phyloP scores from a whole-genome alignment of 1,139 yeast genomes.

The Suhomyces panamericanus region DNA sequence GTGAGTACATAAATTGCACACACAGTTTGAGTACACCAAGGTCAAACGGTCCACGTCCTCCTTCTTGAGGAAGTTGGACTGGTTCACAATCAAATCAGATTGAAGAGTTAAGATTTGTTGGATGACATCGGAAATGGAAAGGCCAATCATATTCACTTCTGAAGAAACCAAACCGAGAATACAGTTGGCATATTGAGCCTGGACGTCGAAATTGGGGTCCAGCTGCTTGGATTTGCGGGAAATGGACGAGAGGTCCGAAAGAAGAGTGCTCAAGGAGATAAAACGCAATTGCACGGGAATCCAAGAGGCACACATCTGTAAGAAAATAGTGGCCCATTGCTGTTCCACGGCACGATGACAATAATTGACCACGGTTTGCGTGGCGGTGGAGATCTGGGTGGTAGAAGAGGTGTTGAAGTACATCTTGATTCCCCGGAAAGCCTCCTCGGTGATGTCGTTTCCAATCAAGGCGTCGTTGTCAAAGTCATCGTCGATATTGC shows the following conservation, averaged over 20 bases:
- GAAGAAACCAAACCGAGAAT: conserved; percentile 73
- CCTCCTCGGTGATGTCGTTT: conserved; percentile 36
- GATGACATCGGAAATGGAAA: conserved; percentile 82
- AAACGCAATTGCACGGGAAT: conserved; percentile 89
- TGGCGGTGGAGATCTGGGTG: conserved; percentile 49
- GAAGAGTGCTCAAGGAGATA: conserved; percentile 53
- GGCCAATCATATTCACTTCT: conserved; percentile 81
- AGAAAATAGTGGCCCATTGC: conserved; percentile 56
- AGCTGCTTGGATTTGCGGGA: conserved; percentile 22
- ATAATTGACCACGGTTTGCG: conserved; percentile 43
- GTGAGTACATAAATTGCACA: conserved; percentile 67
- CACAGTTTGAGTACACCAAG: conserved; percentile 43
- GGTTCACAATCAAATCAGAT: conserved; percentile 40
- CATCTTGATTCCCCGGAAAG: conserved; percentile 46
- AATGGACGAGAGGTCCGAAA: conserved; percentile 29
- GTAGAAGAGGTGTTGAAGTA: conserved; percentile 53
- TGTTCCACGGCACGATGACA: conserved; percentile 28
- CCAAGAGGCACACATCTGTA: conserved; percentile 71
- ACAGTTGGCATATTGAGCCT: conserved; percentile 51
- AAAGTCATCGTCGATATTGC: conserved; percentile 29
- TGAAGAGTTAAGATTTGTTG: conserved; percentile 65
- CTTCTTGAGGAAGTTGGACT: conserved; percentile 22
- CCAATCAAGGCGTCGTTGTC: conserved; percentile 31
- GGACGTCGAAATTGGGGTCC: conserved; percentile 32
- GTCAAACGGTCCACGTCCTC: conserved; percentile 30